Percentiles rank a stretch among this genome's conserved stretches.
Evolutionary conservation across 768 basidiomycete species (phyloP).

Genomic region (Boletus insuetus): DNA sequence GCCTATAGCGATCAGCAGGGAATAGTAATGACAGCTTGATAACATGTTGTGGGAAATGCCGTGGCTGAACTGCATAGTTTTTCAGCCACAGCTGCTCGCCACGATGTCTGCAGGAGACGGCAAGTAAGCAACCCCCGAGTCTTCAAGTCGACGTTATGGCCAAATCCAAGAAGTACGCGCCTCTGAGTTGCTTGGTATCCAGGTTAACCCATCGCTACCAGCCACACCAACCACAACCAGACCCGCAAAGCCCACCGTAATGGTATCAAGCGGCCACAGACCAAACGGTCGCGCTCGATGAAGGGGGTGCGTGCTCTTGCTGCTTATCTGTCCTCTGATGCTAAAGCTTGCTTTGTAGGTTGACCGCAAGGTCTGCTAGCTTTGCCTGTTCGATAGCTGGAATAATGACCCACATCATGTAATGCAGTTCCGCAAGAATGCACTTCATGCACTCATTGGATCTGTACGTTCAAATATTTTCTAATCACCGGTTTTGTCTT

Average conservation of each 20-base stretch:
- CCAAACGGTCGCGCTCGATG: slow-evolving; percentile 72
- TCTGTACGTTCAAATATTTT: slow-evolving; percentile 50
- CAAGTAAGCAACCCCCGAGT: not conserved
- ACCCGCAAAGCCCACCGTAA: slow-evolving; percentile 96
- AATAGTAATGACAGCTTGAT: no score
- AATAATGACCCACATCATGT: slow-evolving; percentile 1
- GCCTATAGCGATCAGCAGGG: no score
- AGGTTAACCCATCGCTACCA: slow-evolving; percentile 38
- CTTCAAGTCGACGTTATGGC: slow-evolving; percentile 58
- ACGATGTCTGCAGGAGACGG: not conserved
- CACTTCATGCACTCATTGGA: slow-evolving; percentile 66
- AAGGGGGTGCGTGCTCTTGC: slow-evolving; percentile 74
- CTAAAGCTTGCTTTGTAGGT: slow-evolving; percentile 44
- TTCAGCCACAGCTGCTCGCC: slow-evolving; percentile 29
- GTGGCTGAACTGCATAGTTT: slow-evolving; percentile 29
- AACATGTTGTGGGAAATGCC: slow-evolving; percentile 21
- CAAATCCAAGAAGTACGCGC: slow-evolving; percentile 93
- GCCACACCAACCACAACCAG: slow-evolving; percentile 96
- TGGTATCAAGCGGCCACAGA: slow-evolving; percentile 86
- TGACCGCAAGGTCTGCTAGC: slow-evolving; percentile 65
- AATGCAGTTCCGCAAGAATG: slow-evolving; percentile 79
- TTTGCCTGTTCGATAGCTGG: not conserved
- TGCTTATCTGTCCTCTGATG: not conserved
- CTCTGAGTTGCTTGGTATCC: slow-evolving; percentile 4
- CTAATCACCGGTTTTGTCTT: not conserved